Percentiles rank a stretch among this genome's conserved stretches.
These are phyloP conservation scores for Miamiensis avidus DNA, from an alignment of 169 alveolate genomes.

Conservation along the genomic window DNA sequence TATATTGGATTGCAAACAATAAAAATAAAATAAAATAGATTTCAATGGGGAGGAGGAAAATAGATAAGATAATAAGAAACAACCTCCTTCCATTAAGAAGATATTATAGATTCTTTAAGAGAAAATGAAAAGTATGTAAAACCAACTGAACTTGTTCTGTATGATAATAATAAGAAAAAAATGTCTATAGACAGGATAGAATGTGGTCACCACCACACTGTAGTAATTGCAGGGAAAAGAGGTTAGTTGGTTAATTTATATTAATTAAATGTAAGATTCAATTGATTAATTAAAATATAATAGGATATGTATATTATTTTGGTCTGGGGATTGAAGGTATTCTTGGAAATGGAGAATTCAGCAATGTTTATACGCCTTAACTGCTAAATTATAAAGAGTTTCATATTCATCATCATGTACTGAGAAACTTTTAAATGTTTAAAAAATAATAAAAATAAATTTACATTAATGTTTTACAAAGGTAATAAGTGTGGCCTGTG, in stretches of 20 bases:
- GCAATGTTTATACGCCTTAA: slow-evolving; percentile 9
- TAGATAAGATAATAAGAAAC: too few species aligned
- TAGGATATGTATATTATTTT: slow-evolving; percentile 24
- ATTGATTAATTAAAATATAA: too few species aligned
- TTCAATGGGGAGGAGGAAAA: too few species aligned
- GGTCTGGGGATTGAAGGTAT: slow-evolving; percentile 51
- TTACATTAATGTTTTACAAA: slow-evolving; percentile 40
- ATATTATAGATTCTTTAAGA: neutral
- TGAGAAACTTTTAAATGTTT: slow-evolving; percentile 4
- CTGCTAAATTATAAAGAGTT: slow-evolving; percentile 7
- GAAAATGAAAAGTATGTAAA: neutral
- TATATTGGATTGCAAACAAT: too few species aligned
- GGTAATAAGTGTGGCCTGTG: slow-evolving; percentile 62
- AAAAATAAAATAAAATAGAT: too few species aligned
- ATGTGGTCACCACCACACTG: slow-evolving; percentile 52
- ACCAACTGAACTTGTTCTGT: neutral
- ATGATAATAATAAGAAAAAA: neutral
- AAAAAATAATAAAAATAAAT: slow-evolving; percentile 36
- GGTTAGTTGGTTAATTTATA: neutral
- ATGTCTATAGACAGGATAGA: neutral
- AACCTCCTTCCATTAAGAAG: too few species aligned
- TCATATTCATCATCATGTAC: neutral
- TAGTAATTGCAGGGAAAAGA: slow-evolving; percentile 9
- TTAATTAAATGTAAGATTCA: too few species aligned
- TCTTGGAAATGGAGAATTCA: slow-evolving; percentile 15